Conservation (phyloP, 1,284 basidiomycete species). For the Termitomyces sp. region DNA sequence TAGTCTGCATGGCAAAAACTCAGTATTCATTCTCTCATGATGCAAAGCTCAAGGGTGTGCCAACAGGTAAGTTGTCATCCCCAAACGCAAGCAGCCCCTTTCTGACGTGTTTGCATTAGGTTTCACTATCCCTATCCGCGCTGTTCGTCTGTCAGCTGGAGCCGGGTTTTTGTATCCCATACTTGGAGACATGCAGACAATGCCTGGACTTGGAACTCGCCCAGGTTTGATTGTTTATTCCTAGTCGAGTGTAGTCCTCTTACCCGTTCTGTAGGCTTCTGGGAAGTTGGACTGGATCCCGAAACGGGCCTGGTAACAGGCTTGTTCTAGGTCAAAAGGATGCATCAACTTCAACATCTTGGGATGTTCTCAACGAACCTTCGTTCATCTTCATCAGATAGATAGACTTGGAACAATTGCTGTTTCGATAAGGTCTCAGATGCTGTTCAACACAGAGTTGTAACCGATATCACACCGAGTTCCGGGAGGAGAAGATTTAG, state of each 20-base stretch:
- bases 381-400: constrained; percentile 7
- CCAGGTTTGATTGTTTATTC: constrained; percentile 52
- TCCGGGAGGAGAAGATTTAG: background rate
- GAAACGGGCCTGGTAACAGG: constrained; percentile 70
- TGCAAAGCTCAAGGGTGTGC: constrained; percentile 87
- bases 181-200: constrained; percentile 93
- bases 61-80: constrained; percentile 43
- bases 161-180: constrained; percentile 96
- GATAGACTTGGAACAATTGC: constrained; percentile 5
- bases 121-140: constrained; percentile 91
- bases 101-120: constrained; percentile 33
- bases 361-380: constrained; percentile 14
- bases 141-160: constrained; percentile 86
- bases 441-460: constrained; percentile 16
- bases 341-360: background rate
- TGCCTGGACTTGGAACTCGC: constrained; percentile 94
- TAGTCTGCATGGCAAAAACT: constrained; percentile 98
- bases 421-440: constrained; percentile 8
- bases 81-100: constrained; percentile 15
- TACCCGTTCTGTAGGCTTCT: constrained; percentile 54
- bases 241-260: constrained; percentile 13
- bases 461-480: constrained; percentile 10
- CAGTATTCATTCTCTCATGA: constrained; percentile 96
- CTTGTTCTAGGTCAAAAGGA: constrained; percentile 50
- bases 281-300: constrained; percentile 80